Base-by-base conservation (phyloP, 1,284 basidiomycete species). In the Ustilago xerochloae region DNA sequence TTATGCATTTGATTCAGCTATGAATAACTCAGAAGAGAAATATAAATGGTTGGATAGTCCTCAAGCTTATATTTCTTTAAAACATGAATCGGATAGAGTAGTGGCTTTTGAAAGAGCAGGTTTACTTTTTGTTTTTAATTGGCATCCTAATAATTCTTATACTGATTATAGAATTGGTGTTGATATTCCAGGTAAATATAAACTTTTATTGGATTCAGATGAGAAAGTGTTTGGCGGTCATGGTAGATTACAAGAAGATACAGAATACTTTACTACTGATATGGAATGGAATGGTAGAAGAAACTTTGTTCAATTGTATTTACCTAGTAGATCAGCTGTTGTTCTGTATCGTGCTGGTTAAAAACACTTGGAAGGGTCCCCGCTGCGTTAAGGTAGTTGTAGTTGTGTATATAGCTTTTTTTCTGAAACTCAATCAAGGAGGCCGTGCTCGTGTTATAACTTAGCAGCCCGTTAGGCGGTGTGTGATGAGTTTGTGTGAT, bases 81-180 rank as follows among this genome's bases (percentile, higher is more conserved):
- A 97, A 87, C 88, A 98, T 84, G 93, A 98, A 84, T 86, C 52
- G 24, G 77, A 79, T 46, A 64, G 76, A 1, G 88, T 97, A 55
- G 87, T 99, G 78, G 94, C 93, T 2, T 98, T 91, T 81, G 96
- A 99, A 87, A 90, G 96, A 51, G 95, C 91, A 13, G 92, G 92
- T 29, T 87, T 98, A 50, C 86, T 99, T 43, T 99, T 97, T 86
- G 88, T 97, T 75, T 98, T 97, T 89, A 99, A 99, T 86, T 97
- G 98, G 89, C 91, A 97, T 86, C 90, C 93, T 3, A 90, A 88
- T 15, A 86, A 93, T 47, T 94, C 93, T 59, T 99, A 91, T 86
- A 90, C 91, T 43, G 93, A 97, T 85, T 99, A 97, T 86, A 90
- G 95, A 38, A 90, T 98, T 50, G 96, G 96, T 6, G 90, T 96